Evolutionary conservation across 805 yeast species (phyloP).

Genomic region (Candida tammaniensis): DNA sequence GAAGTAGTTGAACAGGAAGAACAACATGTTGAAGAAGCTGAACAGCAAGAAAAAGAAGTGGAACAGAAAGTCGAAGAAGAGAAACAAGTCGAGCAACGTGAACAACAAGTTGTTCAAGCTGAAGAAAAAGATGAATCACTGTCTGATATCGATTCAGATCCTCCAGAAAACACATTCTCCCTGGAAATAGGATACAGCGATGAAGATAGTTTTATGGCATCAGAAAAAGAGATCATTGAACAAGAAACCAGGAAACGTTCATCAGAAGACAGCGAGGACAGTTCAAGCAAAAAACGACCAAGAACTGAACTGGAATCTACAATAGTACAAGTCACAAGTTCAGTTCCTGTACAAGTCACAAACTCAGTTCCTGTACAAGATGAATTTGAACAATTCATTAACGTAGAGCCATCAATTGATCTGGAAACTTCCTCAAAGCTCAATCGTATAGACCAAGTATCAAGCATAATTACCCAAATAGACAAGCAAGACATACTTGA

Average conservation of each 20-base stretch:
- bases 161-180: constrained; percentile 9
- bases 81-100: neutral
- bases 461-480: neutral
- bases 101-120: too few relatives aligned
- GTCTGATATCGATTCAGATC: constrained; percentile 9
- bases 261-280: neutral
- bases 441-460: neutral
- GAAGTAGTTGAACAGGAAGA: neutral
- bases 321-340: too few relatives aligned
- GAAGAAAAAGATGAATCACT: too few relatives aligned
- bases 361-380: too few relatives aligned
- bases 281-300: neutral
- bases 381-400: too few relatives aligned
- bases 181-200: constrained; percentile 8
- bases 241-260: too few relatives aligned
- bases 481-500: neutral
- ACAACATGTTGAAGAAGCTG: neutral
- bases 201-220: constrained; percentile 7
- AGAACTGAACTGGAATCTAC: neutral
- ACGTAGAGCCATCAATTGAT: too few relatives aligned
- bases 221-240: neutral
- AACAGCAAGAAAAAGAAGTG: neutral
- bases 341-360: too few relatives aligned
- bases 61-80: neutral
- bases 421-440: neutral